A percentile compares a stretch with the other conserved stretches of the same genome.
Evolutionary conservation across 2,329 filamentous ascomycete species (phyloP).

Genomic region (Balansia obtecta): DNA sequence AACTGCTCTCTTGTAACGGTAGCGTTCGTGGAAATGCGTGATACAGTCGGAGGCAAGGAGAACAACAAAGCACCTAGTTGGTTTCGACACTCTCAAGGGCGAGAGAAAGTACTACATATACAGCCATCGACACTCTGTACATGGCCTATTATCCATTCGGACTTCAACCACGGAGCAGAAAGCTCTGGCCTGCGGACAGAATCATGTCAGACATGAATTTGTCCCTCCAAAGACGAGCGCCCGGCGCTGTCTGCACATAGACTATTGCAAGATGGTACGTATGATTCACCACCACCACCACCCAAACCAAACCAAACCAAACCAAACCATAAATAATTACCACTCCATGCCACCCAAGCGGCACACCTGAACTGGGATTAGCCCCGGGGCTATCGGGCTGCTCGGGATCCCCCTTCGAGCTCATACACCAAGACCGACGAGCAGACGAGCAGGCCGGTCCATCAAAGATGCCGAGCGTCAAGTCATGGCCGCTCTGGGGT

Average conservation of each 20-base stretch:
- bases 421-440: neutral
- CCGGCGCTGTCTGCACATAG: too few relatives aligned
- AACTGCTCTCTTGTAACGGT: neutral
- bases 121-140: neutral
- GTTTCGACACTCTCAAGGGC: too few relatives aligned
- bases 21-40: neutral
- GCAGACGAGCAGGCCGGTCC: neutral
- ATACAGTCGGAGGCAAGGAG: neutral
- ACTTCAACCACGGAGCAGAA: too few relatives aligned
- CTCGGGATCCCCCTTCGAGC: constrained; percentile 10
- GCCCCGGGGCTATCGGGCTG: neutral
- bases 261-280: neutral
- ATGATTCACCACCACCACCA: neutral
- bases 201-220: neutral
- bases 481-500: neutral
- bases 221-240: too few relatives aligned
- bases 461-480: neutral
- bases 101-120: too few relatives aligned
- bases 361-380: constrained; percentile 2
- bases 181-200: too few relatives aligned
- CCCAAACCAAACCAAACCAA: neutral
- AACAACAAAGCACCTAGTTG: neutral
- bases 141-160: neutral
- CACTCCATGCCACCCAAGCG: neutral
- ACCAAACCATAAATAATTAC: neutral